Conservation (phyloP, 2,329 filamentous ascomycete species). For the Laburnicola sp. region DNA sequence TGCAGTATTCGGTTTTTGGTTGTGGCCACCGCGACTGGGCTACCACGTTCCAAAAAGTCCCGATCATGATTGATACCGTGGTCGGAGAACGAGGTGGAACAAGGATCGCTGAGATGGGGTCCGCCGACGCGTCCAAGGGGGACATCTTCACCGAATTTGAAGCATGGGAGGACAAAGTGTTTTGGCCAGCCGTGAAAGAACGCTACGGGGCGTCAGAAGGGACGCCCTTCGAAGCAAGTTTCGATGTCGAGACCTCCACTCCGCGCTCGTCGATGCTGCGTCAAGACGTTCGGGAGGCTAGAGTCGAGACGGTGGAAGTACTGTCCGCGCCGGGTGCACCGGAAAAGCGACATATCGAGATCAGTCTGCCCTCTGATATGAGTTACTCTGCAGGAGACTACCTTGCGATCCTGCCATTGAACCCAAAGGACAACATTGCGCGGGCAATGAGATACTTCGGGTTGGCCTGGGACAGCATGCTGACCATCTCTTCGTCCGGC, state of each 20-base stretch:
- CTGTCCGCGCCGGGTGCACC: slow-evolving; percentile 31
- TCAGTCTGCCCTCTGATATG: slow-evolving; percentile 52
- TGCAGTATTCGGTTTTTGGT: slow-evolving; percentile 48
- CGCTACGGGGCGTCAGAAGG: slow-evolving; percentile 35
- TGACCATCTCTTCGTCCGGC: slow-evolving; percentile 63
- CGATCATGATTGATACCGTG: slow-evolving; percentile 40
- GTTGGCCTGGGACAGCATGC: slow-evolving; percentile 68
- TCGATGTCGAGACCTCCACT: slow-evolving; percentile 39
- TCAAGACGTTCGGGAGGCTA: slow-evolving; percentile 44
- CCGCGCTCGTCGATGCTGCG: slow-evolving; percentile 41
- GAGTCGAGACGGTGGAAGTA: slow-evolving; percentile 37
- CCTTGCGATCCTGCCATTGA: slow-evolving; percentile 71
- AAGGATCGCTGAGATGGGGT: slow-evolving; percentile 37
- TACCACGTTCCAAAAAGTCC: slow-evolving; percentile 48
- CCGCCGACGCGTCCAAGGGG: slow-evolving; percentile 42
- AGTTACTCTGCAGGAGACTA: slow-evolving; percentile 76
- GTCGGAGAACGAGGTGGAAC: slow-evolving; percentile 39
- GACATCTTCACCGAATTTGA: slow-evolving; percentile 50
- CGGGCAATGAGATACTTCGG: slow-evolving; percentile 67
- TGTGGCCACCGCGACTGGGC: slow-evolving; percentile 50
- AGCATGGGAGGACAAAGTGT: slow-evolving; percentile 44
- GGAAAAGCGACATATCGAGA: slow-evolving; percentile 48
- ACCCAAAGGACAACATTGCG: slow-evolving; percentile 63
- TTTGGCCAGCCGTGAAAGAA: slow-evolving; percentile 43
- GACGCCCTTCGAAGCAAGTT: slow-evolving; percentile 28